Base-by-base conservation (phyloP, 75 land plant species). In the Pseudotsuga menziesii region DNA sequence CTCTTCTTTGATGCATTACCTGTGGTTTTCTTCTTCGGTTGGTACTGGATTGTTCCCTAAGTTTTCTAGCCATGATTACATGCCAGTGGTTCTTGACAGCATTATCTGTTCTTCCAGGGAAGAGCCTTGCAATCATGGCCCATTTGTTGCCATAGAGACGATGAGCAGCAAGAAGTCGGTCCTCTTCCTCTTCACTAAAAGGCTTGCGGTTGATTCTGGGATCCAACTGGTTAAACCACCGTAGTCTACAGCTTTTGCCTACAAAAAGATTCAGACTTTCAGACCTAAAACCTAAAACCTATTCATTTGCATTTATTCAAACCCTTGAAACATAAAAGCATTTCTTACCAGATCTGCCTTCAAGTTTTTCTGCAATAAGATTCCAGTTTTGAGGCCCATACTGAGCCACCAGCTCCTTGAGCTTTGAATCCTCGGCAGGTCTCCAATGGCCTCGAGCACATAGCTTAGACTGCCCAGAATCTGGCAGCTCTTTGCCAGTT, bases 311-410 rank as follows among this genome's bases (percentile, higher is more conserved):
- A 44, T 44, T 44, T 44, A 44, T 44, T 44, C 54, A 48, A 48
- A 48, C 54, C 54, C 54, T 9, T 44, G 48, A 44, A 44, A 44
- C 48, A 44, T 44, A 54, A 13, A 44, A 75, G 15, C 59, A 3
- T 14, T 39, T 20, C 19, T 73, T 84, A 90, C 92, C 92, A 79
- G 91, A 90, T 90, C 92, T 87, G 3, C 92, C 92, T 60, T 89
- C 83, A 1, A 90, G 92, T 56, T 85, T 90, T 78, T 90, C 91
- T 5, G 90, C 91, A 39, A 90, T 88, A 58, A 90, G 83, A 57
- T 90, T 90, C 92, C 92, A 88, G 88, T 90, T 90, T 77, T 90
- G 92, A 13, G 92, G 91, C 29, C 91, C 92, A 54, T 85, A 77
- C 55, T 77, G 85, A 20, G 91, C 73, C 13, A 90, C 91, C 29